Conservation (phyloP, 2,329 filamentous ascomycete species). For the Botrytis deweyae region DNA sequence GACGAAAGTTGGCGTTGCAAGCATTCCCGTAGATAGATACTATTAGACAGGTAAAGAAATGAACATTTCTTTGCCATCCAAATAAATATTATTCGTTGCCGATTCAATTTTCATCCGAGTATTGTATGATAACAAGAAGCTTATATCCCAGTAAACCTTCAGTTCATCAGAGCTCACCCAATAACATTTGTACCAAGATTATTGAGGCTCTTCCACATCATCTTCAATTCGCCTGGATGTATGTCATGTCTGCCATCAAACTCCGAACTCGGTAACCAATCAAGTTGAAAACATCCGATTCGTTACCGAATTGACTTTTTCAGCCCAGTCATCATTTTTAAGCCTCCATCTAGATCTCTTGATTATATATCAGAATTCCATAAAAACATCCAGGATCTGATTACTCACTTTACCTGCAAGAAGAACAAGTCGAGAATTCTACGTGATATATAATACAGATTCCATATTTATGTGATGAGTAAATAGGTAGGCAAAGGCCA, state of each 20-base stretch:
- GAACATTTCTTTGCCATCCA: not conserved
- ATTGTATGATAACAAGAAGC: not conserved
- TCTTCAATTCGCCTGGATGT: not conserved
- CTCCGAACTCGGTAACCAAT: not conserved
- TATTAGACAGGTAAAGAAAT: conserved; percentile 11
- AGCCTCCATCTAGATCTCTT: not conserved
- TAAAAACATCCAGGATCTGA: too few relatives aligned
- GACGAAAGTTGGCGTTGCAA: not conserved
- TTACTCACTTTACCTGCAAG: not conserved
- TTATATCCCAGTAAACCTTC: not conserved
- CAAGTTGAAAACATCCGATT: not conserved
- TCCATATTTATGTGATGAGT: not conserved
- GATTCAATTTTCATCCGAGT: not conserved
- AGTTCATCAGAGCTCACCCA: not conserved
- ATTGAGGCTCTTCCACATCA: not conserved
- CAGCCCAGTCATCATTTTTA: not conserved
- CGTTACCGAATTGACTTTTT: not conserved
- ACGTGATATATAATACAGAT: not conserved
- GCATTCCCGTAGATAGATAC: conserved; percentile 5
- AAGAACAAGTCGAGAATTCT: not conserved
- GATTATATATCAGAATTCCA: not conserved
- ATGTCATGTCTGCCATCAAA: not conserved
- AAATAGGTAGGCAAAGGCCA: not conserved
- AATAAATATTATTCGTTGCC: not conserved
- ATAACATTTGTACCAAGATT: not conserved